phyloP scores from a whole-genome alignment of 441 rosid genomes.

The Jatropha podagrica region DNA sequence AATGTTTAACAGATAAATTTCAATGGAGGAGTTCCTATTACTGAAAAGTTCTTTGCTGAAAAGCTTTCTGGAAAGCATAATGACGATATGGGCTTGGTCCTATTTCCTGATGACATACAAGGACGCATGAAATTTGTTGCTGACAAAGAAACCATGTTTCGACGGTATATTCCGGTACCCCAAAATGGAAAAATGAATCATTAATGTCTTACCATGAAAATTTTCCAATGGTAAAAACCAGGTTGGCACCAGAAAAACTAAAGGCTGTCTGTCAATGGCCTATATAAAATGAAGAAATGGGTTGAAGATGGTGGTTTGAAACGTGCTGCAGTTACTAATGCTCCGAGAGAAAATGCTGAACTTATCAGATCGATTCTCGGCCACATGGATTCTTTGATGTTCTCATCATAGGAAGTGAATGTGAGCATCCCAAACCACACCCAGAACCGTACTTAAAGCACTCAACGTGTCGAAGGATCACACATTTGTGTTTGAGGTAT shows the following conservation, averaged over 20 bases:
- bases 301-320: slow-evolving; percentile 77
- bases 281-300: slow-evolving; percentile 77
- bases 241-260: slow-evolving; percentile 68
- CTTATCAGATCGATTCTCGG: slow-evolving; percentile 77
- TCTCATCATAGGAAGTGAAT: slow-evolving; percentile 71
- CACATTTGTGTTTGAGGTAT: slow-evolving; percentile 71
- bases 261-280: slow-evolving; percentile 59
- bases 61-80: slow-evolving; percentile 86
- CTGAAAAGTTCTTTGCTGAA: slow-evolving; percentile 62
- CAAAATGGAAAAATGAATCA: neutral
- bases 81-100: slow-evolving; percentile 54
- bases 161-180: slow-evolving; percentile 45
- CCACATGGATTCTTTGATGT: slow-evolving; percentile 63
- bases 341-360: slow-evolving; percentile 86
- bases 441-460: slow-evolving; percentile 75
- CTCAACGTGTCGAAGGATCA: slow-evolving; percentile 83
- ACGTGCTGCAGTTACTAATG: slow-evolving; percentile 94
- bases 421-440: slow-evolving; percentile 81
- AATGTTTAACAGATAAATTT: slow-evolving; percentile 63
- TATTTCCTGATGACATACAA: slow-evolving; percentile 73
- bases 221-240: slow-evolving; percentile 25
- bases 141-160: slow-evolving; percentile 80
- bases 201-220: neutral
- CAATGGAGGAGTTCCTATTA: slow-evolving; percentile 78
- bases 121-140: slow-evolving; percentile 58